Conservation (phyloP, 345 rosid species). For the Limnanthes douglasii region DNA sequence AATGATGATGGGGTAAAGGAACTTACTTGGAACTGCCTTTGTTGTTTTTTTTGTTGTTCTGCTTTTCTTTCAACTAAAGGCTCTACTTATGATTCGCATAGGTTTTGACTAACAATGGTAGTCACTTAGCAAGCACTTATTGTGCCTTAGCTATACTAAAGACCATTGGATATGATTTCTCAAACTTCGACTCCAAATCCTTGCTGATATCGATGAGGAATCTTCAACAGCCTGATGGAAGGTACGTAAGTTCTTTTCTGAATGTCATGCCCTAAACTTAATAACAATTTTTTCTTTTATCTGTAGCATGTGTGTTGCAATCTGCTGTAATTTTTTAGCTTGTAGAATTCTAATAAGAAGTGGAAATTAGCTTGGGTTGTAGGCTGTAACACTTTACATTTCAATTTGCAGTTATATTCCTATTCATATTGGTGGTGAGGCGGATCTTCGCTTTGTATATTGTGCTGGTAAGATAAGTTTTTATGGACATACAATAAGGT, state of each 20-base stretch:
- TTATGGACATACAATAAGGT: slow-evolving; percentile 2
- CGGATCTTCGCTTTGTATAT: slow-evolving; percentile 72
- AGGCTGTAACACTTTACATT: slow-evolving; percentile 6
- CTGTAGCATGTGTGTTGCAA: too few species aligned
- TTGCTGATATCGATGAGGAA: slow-evolving; percentile 54
- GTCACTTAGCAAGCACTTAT: slow-evolving; percentile 82
- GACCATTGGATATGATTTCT: slow-evolving; percentile 42
- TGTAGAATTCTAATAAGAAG: not conserved
- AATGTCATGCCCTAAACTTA: too few species aligned
- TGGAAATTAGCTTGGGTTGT: slow-evolving; percentile 1
- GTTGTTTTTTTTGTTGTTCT: slow-evolving; percentile 4
- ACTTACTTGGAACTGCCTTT: not conserved
- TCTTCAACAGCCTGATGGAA: slow-evolving; percentile 82
- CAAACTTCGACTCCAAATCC: slow-evolving; percentile 27
- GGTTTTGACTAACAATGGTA: slow-evolving; percentile 33
- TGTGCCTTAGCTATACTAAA: slow-evolving; percentile 71
- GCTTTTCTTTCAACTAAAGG: slow-evolving; percentile 3
- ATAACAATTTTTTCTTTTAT: too few species aligned
- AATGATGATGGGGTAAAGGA: slow-evolving; percentile 36
- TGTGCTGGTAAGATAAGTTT: slow-evolving; percentile 69
- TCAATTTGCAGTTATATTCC: slow-evolving; percentile 63
- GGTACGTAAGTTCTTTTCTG: too few species aligned
- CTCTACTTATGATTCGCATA: slow-evolving; percentile 14
- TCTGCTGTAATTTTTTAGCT: too few species aligned
- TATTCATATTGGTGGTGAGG: slow-evolving; percentile 71